Conservation (phyloP, 164 flowering plant genomes). For the Aristolochia fimbriata region DNA sequence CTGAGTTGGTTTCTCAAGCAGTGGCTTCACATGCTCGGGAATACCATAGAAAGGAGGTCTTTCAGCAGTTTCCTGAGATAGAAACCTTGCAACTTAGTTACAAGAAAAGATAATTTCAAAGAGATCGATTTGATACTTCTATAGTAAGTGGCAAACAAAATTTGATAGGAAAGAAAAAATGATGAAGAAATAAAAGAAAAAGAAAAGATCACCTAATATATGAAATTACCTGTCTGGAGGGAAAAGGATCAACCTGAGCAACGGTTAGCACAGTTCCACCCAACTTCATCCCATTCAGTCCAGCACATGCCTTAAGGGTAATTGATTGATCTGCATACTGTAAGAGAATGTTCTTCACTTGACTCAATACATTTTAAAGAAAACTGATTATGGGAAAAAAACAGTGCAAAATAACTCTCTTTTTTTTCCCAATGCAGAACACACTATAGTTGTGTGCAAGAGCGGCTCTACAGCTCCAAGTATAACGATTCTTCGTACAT, state of each 20-base stretch:
- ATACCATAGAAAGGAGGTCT: conserved; percentile 40
- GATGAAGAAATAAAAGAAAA: no score
- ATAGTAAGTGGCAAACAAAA: neutral
- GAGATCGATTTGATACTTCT: neutral
- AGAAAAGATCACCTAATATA: no score
- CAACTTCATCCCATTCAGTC: conserved; percentile 87
- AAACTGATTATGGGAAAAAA: neutral
- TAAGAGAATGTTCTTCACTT: conserved; percentile 3
- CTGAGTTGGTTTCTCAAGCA: conserved; percentile 64
- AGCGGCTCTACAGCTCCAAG: no score
- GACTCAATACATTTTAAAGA: neutral
- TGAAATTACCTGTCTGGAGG: conserved; percentile 24
- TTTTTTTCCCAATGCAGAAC: neutral
- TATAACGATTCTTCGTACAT: no score
- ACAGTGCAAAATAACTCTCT: neutral
- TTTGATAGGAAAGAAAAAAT: conserved; percentile 2
- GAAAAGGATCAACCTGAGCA: conserved; percentile 54
- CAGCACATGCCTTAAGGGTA: conserved; percentile 87
- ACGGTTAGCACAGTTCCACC: conserved; percentile 82
- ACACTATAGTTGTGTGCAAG: no score
- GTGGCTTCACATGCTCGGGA: conserved; percentile 78
- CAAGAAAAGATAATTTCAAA: neutral
- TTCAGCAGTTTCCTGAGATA: conserved; percentile 42
- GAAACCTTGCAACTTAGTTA: neutral
- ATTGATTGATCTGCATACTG: conserved; percentile 84